phyloP scores from a whole-genome alignment of 345 rosid species.

The Eucalyptus microcorys region DNA sequence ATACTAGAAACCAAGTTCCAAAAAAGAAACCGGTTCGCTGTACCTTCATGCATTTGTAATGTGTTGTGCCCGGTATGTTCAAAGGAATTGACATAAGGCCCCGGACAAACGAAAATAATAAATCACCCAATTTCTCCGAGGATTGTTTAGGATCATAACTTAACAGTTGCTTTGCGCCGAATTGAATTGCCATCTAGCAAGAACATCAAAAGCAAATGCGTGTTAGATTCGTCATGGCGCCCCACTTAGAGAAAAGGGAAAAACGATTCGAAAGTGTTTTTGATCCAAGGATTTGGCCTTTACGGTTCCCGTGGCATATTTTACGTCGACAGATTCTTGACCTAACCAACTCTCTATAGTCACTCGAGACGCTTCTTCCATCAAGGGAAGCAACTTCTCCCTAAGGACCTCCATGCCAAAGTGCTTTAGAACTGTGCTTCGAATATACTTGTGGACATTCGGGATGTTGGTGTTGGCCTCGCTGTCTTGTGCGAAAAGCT shows the following conservation, averaged over 20 bases:
- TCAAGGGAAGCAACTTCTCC: background rate
- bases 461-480: background rate
- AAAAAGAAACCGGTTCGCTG: background rate
- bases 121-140: background rate
- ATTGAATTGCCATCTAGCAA: conserved; percentile 6
- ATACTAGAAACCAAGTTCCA: background rate
- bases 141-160: conserved; percentile 1
- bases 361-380: background rate
- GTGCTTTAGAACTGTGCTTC: background rate
- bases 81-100: conserved; percentile 19
- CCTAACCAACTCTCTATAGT: background rate
- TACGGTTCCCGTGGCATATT: background rate
- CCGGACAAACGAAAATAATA: background rate
- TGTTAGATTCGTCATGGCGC: background rate
- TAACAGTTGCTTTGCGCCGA: background rate
- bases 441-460: background rate
- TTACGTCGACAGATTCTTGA: background rate
- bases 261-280: background rate
- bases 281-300: background rate
- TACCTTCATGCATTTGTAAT: conserved; percentile 22
- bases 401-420: conserved; percentile 4
- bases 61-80: conserved; percentile 22
- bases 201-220: background rate
- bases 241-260: background rate
- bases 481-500: background rate